A percentile compares a stretch with the other conserved stretches of the same genome.
These are phyloP conservation scores for Triangularia setosa DNA, from an alignment of 2,329 filamentous ascomycete species.

Conservation along the genomic window DNA sequence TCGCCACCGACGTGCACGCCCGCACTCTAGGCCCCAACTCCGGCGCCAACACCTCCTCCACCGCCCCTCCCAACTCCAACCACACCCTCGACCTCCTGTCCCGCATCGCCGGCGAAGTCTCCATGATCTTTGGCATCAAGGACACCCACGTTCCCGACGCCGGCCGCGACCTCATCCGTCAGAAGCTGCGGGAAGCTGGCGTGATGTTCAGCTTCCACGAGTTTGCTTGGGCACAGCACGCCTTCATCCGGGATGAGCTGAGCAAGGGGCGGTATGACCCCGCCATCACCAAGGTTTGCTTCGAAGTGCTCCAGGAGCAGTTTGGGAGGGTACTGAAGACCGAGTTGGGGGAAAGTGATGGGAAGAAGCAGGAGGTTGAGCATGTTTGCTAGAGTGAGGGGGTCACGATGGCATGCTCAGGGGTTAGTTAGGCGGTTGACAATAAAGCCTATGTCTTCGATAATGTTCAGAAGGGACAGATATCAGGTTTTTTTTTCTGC, in stretches of 20 bases:
- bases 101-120: conserved; percentile 72
- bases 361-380: conserved; percentile 59
- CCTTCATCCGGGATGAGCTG: conserved; percentile 88
- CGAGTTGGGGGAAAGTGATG: conserved; percentile 69
- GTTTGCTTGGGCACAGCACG: conserved; percentile 89
- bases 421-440: no score
- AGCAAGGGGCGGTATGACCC: conserved; percentile 94
- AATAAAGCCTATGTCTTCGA: no score
- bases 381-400: conserved; percentile 67
- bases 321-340: conserved; percentile 75
- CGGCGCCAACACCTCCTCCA: conserved; percentile 44
- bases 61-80: conserved; percentile 37
- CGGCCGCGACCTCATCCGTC: conserved; percentile 78
- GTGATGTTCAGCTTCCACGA: conserved; percentile 80
- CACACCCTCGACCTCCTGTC: conserved; percentile 53
- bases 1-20: conserved; percentile 86
- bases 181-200: conserved; percentile 72
- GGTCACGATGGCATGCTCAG: no score
- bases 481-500: no score
- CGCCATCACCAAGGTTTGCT: conserved; percentile 80
- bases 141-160: conserved; percentile 85
- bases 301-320: conserved; percentile 82
- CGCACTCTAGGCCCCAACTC: conserved; percentile 64
- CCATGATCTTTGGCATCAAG: conserved; percentile 88
- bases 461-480: no score